Conservation (phyloP, 768 basidiomycete species). For the Leccinum boreale region DNA sequence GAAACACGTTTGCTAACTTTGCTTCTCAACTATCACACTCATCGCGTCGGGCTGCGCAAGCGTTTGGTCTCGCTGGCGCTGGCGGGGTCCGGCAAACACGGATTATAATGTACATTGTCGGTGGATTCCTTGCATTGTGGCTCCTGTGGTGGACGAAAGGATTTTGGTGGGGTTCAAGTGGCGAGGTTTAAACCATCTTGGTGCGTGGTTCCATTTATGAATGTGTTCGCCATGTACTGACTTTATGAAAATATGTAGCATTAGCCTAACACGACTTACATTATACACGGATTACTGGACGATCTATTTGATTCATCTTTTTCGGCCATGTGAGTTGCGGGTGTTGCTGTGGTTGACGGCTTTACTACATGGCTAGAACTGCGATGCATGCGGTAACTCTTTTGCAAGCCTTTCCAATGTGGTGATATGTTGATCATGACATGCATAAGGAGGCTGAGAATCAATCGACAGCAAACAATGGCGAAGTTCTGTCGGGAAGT, state of each 20-base stretch:
- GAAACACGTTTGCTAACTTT: conserved; percentile 66
- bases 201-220: conserved; percentile 12
- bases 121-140: conserved; percentile 55
- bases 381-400: background rate
- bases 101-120: conserved; percentile 59
- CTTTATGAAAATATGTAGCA: background rate
- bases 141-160: conserved; percentile 46
- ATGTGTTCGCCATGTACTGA: background rate
- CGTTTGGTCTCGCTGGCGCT: conserved; percentile 61
- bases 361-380: background rate
- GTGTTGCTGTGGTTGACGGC: background rate
- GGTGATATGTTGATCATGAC: too few relatives aligned
- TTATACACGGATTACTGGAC: conserved; percentile 7
- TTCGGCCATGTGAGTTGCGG: background rate
- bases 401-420: too few relatives aligned
- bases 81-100: conserved; percentile 69
- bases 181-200: conserved; percentile 10
- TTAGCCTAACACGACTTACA: background rate
- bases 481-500: too few relatives aligned
- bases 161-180: conserved; percentile 40
- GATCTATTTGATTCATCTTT: background rate
- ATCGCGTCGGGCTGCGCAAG: conserved; percentile 67
- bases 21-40: conserved; percentile 61
- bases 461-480: too few relatives aligned
- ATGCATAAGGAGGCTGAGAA: too few relatives aligned